Evolutionary conservation across 2,329 filamentous ascomycete genomes (phyloP).

Genomic region (Fusarium praegraminearum): DNA sequence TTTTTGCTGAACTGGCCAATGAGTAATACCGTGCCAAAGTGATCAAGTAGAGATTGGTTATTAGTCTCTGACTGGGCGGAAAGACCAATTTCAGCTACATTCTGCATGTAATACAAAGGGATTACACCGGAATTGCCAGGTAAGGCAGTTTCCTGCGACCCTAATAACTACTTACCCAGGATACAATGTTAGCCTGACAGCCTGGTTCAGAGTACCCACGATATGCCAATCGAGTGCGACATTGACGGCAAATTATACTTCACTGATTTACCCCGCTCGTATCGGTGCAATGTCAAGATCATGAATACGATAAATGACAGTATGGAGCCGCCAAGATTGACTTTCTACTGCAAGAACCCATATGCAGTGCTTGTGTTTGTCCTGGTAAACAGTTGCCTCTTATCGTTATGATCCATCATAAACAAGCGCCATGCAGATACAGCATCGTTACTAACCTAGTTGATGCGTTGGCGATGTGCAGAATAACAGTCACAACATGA

Average conservation of each 20-base stretch:
- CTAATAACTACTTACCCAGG: not conserved
- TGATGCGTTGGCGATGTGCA: slow-evolving; percentile 37
- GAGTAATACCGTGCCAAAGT: not conserved
- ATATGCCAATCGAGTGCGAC: slow-evolving; percentile 12
- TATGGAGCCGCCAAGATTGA: slow-evolving; percentile 18
- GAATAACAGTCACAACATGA: slow-evolving; percentile 24
- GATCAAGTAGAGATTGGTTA: not conserved
- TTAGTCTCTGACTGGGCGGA: not conserved
- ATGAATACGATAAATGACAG: slow-evolving; percentile 32
- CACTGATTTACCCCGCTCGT: slow-evolving; percentile 27
- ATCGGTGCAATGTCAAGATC: slow-evolving; percentile 33
- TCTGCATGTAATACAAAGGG: slow-evolving; percentile 1
- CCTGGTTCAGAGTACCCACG: slow-evolving; percentile 1
- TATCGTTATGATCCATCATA: not conserved
- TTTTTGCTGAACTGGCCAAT: slow-evolving; percentile 9
- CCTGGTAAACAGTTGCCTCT: slow-evolving; percentile 8
- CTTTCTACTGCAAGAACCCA: slow-evolving; percentile 28
- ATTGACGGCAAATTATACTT: slow-evolving; percentile 10
- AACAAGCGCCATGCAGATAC: slow-evolving; percentile 16
- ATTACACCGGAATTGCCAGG: not conserved
- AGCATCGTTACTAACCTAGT: slow-evolving; percentile 2
- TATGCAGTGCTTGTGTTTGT: slow-evolving; percentile 37
- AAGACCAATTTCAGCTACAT: not conserved
- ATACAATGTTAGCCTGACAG: not conserved
- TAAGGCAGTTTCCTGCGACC: not conserved